Conservation (phyloP, 306 rosid species). For the Pueraria montana region DNA sequence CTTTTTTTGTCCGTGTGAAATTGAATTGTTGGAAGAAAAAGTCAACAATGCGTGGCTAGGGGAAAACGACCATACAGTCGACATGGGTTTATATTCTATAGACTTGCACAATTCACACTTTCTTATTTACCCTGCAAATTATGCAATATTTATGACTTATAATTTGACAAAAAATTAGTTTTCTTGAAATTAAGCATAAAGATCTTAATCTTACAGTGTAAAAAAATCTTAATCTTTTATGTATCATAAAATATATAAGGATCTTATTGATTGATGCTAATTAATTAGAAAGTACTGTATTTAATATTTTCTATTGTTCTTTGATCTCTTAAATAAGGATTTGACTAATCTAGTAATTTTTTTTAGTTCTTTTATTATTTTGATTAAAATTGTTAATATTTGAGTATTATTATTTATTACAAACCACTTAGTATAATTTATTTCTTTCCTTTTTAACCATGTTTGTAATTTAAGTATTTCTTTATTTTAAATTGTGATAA, state of each 20-base stretch:
- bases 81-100: background rate
- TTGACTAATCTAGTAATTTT: background rate
- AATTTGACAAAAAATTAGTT: background rate
- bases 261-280: background rate
- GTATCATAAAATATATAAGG: background rate
- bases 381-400: background rate
- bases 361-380: background rate
- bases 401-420: background rate
- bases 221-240: background rate
- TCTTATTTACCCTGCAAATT: background rate
- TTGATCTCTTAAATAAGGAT: background rate
- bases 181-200: background rate
- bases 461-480: background rate
- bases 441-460: background rate
- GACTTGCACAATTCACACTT: too few species aligned
- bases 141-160: background rate
- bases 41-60: slow-evolving; percentile 17
- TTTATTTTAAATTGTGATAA: background rate
- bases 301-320: background rate
- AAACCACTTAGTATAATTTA: background rate
- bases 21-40: slow-evolving; percentile 16
- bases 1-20: slow-evolving; percentile 14
- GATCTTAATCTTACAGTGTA: background rate
- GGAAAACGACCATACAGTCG: slow-evolving; percentile 22
- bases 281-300: background rate